phyloP scores from a whole-genome alignment of 1,139 yeast species.

The Casaregolazyma suthepensis region DNA sequence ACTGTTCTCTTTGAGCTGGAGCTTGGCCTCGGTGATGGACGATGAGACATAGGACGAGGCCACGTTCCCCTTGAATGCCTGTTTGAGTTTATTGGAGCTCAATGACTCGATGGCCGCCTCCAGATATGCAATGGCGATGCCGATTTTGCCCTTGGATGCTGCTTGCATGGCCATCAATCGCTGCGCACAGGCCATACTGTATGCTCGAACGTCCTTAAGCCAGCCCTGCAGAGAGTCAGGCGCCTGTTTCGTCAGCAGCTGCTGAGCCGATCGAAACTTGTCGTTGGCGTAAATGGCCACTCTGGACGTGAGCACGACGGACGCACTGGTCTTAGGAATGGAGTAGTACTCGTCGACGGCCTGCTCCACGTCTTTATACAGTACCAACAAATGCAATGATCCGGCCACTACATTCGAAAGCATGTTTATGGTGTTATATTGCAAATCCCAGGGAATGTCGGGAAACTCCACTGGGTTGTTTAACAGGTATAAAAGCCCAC shows the following conservation, averaged over 20 bases:
- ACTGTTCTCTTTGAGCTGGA: conserved; percentile 9
- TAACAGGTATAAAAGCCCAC: conserved; percentile 25
- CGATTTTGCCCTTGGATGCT: conserved; percentile 26
- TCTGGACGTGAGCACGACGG: conserved; percentile 28
- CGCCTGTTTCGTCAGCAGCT: conserved; percentile 15
- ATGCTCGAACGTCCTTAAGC: conserved; percentile 26
- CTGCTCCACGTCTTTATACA: conserved; percentile 22
- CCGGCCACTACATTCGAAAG: conserved; percentile 27
- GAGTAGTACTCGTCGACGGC: conserved; percentile 8
- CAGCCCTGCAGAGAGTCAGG: conserved; percentile 23
- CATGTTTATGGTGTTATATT: conserved; percentile 24
- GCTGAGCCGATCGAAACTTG: conserved; percentile 28
- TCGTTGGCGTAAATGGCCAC: conserved; percentile 33
- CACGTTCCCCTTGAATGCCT: conserved; percentile 1
- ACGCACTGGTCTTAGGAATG: conserved; percentile 14
- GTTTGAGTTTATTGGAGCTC: conserved; percentile 5
- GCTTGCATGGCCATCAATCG: conserved; percentile 29
- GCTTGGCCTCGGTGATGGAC: conserved; percentile 2
- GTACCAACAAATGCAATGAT: conserved; percentile 27
- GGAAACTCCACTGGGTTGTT: conserved; percentile 16
- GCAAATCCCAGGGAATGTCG: conserved; percentile 20
- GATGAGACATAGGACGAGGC: conserved; percentile 1
- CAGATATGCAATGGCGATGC: conserved; percentile 29
- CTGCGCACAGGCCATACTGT: conserved; percentile 28
- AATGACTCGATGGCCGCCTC: conserved; percentile 17